Base-by-base conservation (phyloP, 306 rosid genomes). In the Gillenia trifoliata region DNA sequence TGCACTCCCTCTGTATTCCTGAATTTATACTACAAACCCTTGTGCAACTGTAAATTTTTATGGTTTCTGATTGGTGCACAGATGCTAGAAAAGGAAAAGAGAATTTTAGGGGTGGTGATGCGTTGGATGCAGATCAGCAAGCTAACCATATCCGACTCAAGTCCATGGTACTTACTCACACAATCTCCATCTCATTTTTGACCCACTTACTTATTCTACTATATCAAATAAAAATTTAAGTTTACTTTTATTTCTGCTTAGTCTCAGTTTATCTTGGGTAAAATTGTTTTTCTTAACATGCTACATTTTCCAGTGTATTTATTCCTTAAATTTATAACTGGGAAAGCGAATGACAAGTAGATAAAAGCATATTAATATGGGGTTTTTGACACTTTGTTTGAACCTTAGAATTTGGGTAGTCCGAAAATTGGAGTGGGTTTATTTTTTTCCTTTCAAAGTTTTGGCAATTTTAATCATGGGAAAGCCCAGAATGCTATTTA, bases 41-140 rank as follows among this genome's bases (percentile, higher is more conserved):
- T 36, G 12, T 59, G 29, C 28, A 49, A 50, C 41, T 60, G 55
- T 38, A 61, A 45, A 40, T 63, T 25, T 68, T 64, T 60, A 57
- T 77, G 74, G 43, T 63, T 64, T 73, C 55, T 77, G 73, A 72
- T 75, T 80, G 76, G 66, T 85, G 59, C 73, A 36, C 79, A 95
- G 98, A 83, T 80, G 96, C 98, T 41, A 88, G 72, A 80, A 86
- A 79, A 79, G 99, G 85, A 77, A 81, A 90, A 78, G 83, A 84
- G 78, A 92, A 88, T 81, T 91, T 85, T 69, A 74, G 57, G 69
- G 93, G 89, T 50, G 81, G 74, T 29, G 64, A 64, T 61, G 38
- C 75, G 15, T 52, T 80, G 67, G 90, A 89, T 78, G 36, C 81
- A 68, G 79, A 80, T 71, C 82, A 72, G 82, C 76, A 82, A 47